A percentile compares a stretch with the other conserved stretches of the same genome.
Conservation (phyloP, 768 basidiomycete species). For the Termitomyces bulborhizus region DNA sequence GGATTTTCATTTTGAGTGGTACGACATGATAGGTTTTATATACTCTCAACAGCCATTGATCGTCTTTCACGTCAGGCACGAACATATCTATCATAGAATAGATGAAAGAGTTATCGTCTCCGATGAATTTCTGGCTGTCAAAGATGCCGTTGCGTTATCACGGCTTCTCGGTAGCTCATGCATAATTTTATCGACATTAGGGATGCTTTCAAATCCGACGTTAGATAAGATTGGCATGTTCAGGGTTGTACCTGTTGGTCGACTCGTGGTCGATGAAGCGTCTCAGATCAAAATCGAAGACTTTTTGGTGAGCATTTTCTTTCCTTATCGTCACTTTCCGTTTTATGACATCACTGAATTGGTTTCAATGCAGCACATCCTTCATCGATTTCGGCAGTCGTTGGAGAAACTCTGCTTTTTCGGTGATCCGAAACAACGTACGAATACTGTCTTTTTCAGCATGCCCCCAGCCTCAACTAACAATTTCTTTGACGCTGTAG, state of each 20-base stretch:
- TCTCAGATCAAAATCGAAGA: constrained; percentile 44
- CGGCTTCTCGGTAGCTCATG: constrained; percentile 21
- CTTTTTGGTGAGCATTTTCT: constrained; percentile 35
- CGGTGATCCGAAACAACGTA: constrained; percentile 50
- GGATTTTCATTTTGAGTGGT: constrained; percentile 45
- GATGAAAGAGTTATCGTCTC: constrained; percentile 30
- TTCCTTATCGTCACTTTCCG: neutral
- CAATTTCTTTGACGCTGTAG: constrained; percentile 19
- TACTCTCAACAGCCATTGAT: neutral
- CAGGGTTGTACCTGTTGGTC: constrained; percentile 31
- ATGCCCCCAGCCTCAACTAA: neutral
- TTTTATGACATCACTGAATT: neutral
- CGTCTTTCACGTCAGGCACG: constrained; percentile 33
- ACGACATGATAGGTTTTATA: neutral
- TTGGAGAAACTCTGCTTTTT: constrained; percentile 45
- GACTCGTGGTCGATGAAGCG: constrained; percentile 53
- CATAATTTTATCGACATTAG: constrained; percentile 42
- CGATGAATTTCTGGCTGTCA: constrained; percentile 28
- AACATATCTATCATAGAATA: constrained; percentile 36
- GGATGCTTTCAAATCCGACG: constrained; percentile 42
- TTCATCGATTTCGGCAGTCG: constrained; percentile 28
- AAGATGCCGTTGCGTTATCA: constrained; percentile 16
- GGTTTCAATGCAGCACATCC: constrained; percentile 29
- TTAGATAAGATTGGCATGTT: constrained; percentile 29
- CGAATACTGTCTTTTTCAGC: constrained; percentile 7